Evolutionary conservation across 768 basidiomycete species (phyloP), one percentile per base, ranked within the genome.

Genomic region (Leccinum pellstonianum): DNA sequence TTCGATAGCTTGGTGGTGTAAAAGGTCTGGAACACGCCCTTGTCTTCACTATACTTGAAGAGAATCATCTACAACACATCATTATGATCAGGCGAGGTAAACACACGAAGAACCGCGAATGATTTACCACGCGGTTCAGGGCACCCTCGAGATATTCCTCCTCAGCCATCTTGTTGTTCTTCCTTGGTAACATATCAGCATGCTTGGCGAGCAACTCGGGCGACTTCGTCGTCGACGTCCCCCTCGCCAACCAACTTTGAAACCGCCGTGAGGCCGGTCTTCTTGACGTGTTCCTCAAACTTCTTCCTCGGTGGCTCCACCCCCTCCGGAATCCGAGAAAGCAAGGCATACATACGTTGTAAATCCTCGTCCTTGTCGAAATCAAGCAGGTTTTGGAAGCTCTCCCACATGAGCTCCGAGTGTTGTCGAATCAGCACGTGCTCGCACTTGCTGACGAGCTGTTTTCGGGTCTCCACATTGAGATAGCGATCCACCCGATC

Each of bases 31-130:
- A 98, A 99, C 12, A 98, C 93, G 65, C 98, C 96, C 79, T 97
- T 97, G 80, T 98, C 95, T 72, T 95, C 93, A 66, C 98, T 90
- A 76, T 96, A 98, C 73, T 95, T 95, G 90, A 99, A 97, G 52
- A 98, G 78, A 14, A 92, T 82, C 95, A 98, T 97, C 96, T 98
- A 69, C 2, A 63, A 38, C 12, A 27, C 38, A 53, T 56, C 59
- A 41, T 46, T 4, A 3, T 46, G 19, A 46, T 73, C 43, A 66
- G 14, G 6, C 11, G 7, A 29, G 27, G 23, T 38, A 35, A 29
- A 29, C 29, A 29, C 29, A 29, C 29, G 37, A 25, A 35, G 37
- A 56, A 46, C 27, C n/a, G 25, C 37, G 67, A 29, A 11, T 7
- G 12, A 77, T 88, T 54, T 72, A 96, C 95, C 69, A 94, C 92